Percentiles rank a stretch among this genome's conserved stretches.
Conservation (phyloP, 495 filamentous ascomycete genomes). For the Penicillium diatomitis region DNA sequence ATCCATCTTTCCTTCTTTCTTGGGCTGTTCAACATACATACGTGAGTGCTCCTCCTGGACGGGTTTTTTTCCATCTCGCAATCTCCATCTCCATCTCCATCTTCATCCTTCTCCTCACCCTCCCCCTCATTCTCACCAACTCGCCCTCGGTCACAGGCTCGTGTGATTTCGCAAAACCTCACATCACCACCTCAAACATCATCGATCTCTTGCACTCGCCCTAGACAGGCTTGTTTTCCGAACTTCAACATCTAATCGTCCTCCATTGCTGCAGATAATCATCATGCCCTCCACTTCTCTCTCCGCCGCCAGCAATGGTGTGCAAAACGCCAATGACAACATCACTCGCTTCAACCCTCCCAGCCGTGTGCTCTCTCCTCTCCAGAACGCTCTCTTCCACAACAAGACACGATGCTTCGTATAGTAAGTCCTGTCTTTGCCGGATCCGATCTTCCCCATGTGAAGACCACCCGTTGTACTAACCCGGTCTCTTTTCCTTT, state of each 20-base stretch:
- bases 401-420: slow-evolving; percentile 99
- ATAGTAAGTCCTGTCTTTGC: slow-evolving; percentile 50
- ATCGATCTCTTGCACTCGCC: neutral
- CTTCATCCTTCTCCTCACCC: slow-evolving; percentile 4
- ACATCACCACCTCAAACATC: neutral
- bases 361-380: slow-evolving; percentile 83
- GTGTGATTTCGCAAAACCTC: slow-evolving; percentile 1
- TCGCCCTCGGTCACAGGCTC: neutral
- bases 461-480: neutral
- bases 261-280: slow-evolving; percentile 14
- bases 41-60: slow-evolving; percentile 1
- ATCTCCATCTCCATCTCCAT: neutral
- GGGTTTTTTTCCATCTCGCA: no score
- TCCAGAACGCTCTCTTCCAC: slow-evolving; percentile 87
- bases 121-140: neutral
- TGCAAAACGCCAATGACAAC: slow-evolving; percentile 83
- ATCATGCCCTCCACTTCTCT: slow-evolving; percentile 43
- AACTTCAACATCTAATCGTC: neutral
- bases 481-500: neutral
- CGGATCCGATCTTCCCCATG: no score
- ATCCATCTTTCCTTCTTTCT: slow-evolving; percentile 11
- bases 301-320: slow-evolving; percentile 31
- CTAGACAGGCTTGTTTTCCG: neutral
- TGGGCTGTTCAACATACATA: slow-evolving; percentile 13
- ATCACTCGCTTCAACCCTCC: slow-evolving; percentile 93